phyloP scores from a whole-genome alignment of 1,284 basidiomycete species.

The Cutaneotrichosporon sp. region DNA sequence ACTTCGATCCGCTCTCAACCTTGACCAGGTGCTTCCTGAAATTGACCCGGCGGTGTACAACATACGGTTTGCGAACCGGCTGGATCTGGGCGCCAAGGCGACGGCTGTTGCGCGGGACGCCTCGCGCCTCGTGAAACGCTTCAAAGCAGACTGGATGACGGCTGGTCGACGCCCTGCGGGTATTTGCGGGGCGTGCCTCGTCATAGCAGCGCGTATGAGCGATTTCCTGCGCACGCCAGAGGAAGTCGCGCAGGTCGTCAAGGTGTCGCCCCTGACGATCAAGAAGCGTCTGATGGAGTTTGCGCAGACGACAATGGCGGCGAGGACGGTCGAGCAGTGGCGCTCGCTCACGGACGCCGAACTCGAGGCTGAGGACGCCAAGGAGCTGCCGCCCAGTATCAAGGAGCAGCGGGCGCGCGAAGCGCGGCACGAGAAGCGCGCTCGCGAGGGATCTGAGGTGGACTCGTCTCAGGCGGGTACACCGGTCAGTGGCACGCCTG shows the following conservation, averaged over 20 bases:
- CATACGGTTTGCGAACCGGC: slow-evolving; percentile 88
- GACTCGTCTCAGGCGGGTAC: not conserved
- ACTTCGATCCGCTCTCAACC: slow-evolving; percentile 79
- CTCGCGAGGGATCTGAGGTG: slow-evolving; percentile 20
- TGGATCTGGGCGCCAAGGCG: slow-evolving; percentile 94
- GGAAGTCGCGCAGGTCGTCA: slow-evolving; percentile 97
- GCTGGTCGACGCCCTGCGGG: slow-evolving; percentile 91
- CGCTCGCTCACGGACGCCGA: slow-evolving; percentile 66
- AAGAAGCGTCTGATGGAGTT: slow-evolving; percentile 96
- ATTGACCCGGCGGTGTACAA: slow-evolving; percentile 98
- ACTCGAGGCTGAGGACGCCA: slow-evolving; percentile 44
- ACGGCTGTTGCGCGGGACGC: slow-evolving; percentile 89
- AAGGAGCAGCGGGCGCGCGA: slow-evolving; percentile 32
- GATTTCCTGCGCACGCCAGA: slow-evolving; percentile 88
- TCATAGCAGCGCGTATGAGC: slow-evolving; percentile 97
- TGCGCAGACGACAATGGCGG: slow-evolving; percentile 77
- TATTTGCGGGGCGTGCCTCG: slow-evolving; percentile 90
- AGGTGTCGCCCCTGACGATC: slow-evolving; percentile 91
- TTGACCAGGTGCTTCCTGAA: slow-evolving; percentile 58
- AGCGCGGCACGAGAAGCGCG: slow-evolving; percentile 23
- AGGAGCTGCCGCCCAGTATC: slow-evolving; percentile 33
- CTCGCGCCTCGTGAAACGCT: slow-evolving; percentile 85
- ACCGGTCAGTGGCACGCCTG: too few relatives aligned
- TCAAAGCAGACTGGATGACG: slow-evolving; percentile 97
- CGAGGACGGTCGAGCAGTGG: slow-evolving; percentile 85